Conservation (phyloP, 306 rosid genomes). For the Rosa multiflora region DNA sequence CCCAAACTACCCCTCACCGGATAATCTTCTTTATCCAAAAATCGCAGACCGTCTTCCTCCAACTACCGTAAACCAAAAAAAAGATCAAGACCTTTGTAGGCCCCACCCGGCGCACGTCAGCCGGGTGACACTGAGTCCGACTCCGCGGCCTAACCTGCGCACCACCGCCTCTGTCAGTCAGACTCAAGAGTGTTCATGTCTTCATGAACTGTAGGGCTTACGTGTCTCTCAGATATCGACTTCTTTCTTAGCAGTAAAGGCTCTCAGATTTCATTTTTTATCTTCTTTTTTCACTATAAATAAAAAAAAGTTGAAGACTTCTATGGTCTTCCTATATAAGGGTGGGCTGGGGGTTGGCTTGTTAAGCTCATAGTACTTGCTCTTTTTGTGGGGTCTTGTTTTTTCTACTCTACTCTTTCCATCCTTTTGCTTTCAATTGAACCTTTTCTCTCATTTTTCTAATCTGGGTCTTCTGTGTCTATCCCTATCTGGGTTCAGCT, state of each 20-base stretch:
- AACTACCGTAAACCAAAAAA: neutral
- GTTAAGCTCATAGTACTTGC: neutral
- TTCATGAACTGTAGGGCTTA: neutral
- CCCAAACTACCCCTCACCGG: neutral
- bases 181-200: neutral
- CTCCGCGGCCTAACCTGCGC: neutral
- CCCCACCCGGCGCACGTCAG: neutral
- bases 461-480: neutral
- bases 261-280: neutral
- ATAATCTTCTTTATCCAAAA: neutral
- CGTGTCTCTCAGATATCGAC: neutral
- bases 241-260: neutral
- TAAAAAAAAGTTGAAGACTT: neutral
- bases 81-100: neutral
- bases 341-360: neutral
- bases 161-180: neutral
- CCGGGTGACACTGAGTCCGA: neutral
- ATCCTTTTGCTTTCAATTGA: neutral
- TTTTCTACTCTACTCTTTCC: neutral
- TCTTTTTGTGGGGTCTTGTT: constrained; percentile 16
- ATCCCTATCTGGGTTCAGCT: constrained; percentile 13
- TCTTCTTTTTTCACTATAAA: neutral
- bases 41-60: neutral
- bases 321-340: neutral
- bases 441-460: neutral